Base-by-base conservation (phyloP, 148 eudicot genomes). In the Rhododendron ovatum region DNA sequence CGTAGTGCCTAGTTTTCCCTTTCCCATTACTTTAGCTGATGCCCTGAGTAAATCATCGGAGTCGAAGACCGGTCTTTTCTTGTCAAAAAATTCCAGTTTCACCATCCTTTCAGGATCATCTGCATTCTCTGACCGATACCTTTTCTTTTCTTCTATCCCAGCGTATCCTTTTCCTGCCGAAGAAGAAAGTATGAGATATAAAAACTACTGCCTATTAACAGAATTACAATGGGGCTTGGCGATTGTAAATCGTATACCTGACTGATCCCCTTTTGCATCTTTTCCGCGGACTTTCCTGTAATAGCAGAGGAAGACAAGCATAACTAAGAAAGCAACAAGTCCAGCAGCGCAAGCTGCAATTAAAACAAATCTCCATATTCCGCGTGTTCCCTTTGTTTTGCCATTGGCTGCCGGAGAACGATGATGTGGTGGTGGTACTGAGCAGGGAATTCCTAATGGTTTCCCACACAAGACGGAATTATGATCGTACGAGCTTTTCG, bases 1-100 rank as follows among this genome's bases (percentile, higher is more conserved):
- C 0, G 93, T 90, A 5, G 87, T 92, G 63, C 93, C 92, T 48
- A 92, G 78, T 59, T 84, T 84, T 37, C 93, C 93, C 78, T 86
- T 92, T 9, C 93, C 93, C 20, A 92, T 43, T 17, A 86, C 86
- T 83, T 92, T 87, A 5, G 91, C 93, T 2, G 92, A 87, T 39
- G 93, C 90, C 65, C 92, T 90, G 5, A 90, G 86, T 75, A 90
- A 86, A 45, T 89, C 93, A 55, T 90, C 89, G 57, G 88, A 77
- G 80, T 91, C 86, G 22, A 91, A 91, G 15, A 82, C 50, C 4
- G 83, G 78, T 30, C 82, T 85, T 5, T 75, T 82, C 80, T 80
- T 85, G 84, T 91, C 89, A 24, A 89, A 80, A 41, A 91, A 89
- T 20, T 85, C 89, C 67, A 91, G 45, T 41, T 87, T 86, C 50